Percentiles rank a stretch among this genome's conserved stretches.
Evolutionary conservation across 2,329 filamentous ascomycete genomes (phyloP).

Genomic region (Thermothelomyces thermophilus): DNA sequence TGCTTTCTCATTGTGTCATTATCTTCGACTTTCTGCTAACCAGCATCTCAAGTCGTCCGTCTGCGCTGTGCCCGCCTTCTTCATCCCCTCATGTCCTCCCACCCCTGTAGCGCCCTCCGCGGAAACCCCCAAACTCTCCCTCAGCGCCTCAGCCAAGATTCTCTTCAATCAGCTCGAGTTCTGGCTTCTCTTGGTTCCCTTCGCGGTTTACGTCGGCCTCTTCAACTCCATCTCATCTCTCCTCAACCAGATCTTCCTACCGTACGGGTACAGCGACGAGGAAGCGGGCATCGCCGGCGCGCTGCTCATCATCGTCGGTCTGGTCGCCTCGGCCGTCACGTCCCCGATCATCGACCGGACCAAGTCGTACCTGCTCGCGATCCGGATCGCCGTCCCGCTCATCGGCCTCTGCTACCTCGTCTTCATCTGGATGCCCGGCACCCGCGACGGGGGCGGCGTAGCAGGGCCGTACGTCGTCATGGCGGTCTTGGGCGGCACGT

Average conservation of each 20-base stretch:
- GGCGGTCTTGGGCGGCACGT: slow-evolving; percentile 68
- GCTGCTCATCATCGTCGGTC: slow-evolving; percentile 80
- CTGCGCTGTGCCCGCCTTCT: slow-evolving; percentile 67
- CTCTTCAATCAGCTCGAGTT: slow-evolving; percentile 60
- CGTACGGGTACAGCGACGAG: slow-evolving; percentile 77
- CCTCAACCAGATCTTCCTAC: slow-evolving; percentile 81
- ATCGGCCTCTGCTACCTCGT: slow-evolving; percentile 66
- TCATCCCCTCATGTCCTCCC: slow-evolving; percentile 70
- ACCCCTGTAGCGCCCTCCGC: slow-evolving; percentile 68
- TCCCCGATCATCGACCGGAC: slow-evolving; percentile 80
- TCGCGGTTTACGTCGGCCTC: slow-evolving; percentile 76
- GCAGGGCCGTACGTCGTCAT: slow-evolving; percentile 69
- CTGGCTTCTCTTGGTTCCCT: slow-evolving; percentile 76
- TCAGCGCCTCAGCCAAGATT: slow-evolving; percentile 46
- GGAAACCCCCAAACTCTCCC: slow-evolving; percentile 47
- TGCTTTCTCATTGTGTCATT: too few species aligned
- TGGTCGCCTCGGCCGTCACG: slow-evolving; percentile 67
- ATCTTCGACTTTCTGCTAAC: too few species aligned
- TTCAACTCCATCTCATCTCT: slow-evolving; percentile 90
- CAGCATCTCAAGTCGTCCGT: slow-evolving; percentile 47
- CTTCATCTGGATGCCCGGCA: slow-evolving; percentile 73
- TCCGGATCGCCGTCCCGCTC: slow-evolving; percentile 69
- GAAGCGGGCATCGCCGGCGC: slow-evolving; percentile 87
- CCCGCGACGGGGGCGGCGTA: slow-evolving; percentile 42
- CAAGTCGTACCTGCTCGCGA: slow-evolving; percentile 67